Evolutionary conservation across 148 eudicot species (phyloP).

Genomic region (Arbutus unedo): DNA sequence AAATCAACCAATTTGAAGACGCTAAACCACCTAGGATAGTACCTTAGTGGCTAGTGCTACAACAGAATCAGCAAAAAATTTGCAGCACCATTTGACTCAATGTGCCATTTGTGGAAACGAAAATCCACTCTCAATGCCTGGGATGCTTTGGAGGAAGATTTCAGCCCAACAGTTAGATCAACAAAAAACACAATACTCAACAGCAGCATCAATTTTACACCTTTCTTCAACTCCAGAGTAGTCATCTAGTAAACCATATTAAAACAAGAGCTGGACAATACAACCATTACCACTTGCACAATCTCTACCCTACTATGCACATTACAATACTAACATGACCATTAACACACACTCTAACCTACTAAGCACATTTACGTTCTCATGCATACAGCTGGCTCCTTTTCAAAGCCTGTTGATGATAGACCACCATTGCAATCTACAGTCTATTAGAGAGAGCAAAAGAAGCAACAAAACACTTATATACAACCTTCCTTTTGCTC

Average conservation of each 20-base stretch:
- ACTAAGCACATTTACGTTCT: not conserved
- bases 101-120: no score
- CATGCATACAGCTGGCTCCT: not conserved
- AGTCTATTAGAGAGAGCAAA: not conserved
- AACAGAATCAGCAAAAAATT: not conserved
- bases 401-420: not conserved
- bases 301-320: not conserved
- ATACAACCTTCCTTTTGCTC: not conserved
- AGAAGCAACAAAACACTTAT: not conserved
- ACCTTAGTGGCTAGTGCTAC: no score
- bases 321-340: not conserved
- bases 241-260: not conserved
- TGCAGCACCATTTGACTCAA: not conserved
- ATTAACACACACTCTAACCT: not conserved
- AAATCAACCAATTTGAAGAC: no score
- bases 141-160: no score
- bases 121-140: no score
- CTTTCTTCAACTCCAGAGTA: not conserved
- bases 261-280: not conserved
- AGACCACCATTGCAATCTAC: not conserved
- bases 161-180: no score
- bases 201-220: not conserved
- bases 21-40: no score
- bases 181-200: no score
- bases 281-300: not conserved